These are phyloP conservation scores for Arthrobotrys pseudoclavata DNA, from an alignment of 2,329 filamentous ascomycete species.

Conservation along the genomic window DNA sequence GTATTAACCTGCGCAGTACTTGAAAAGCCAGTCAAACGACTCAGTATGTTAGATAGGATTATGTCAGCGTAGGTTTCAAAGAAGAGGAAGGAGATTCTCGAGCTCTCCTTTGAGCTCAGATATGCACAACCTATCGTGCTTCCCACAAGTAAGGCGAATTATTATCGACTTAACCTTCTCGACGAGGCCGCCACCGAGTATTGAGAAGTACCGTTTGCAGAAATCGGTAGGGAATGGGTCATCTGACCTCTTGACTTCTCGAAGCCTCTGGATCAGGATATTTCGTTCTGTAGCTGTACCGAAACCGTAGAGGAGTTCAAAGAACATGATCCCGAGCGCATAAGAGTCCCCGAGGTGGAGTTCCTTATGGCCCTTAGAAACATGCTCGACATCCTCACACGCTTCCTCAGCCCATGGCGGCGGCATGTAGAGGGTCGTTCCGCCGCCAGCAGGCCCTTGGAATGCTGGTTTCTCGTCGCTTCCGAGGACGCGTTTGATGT, in stretches of 20 bases:
- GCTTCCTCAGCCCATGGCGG: conserved; percentile 39
- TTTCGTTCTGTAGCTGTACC: conserved; percentile 65
- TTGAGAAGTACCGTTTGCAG: conserved; percentile 7
- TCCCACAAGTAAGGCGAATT: conserved; percentile 40
- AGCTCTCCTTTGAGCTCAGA: conserved; percentile 41
- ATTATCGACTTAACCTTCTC: conserved; percentile 33
- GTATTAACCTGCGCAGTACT: background rate
- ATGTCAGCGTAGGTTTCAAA: background rate
- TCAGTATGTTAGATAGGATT: no score
- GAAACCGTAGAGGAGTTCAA: conserved; percentile 74
- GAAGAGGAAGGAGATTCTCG: conserved; percentile 5
- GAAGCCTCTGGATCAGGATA: conserved; percentile 33
- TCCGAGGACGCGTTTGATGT: conserved; percentile 67
- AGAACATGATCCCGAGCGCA: conserved; percentile 74
- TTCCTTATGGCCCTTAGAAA: background rate
- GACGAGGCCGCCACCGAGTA: background rate
- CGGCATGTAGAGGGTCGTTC: conserved; percentile 51
- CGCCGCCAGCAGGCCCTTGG: conserved; percentile 70
- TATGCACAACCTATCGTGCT: conserved; percentile 25
- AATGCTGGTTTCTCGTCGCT: conserved; percentile 67
- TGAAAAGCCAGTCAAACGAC: background rate
- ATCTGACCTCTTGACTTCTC: conserved; percentile 17
- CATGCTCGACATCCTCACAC: background rate
- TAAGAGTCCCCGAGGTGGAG: conserved; percentile 72
- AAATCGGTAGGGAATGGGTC: conserved; percentile 47